These are phyloP conservation scores for Termitomyces sp. DNA, from an alignment of 1,284 basidiomycete species.

Conservation along the genomic window DNA sequence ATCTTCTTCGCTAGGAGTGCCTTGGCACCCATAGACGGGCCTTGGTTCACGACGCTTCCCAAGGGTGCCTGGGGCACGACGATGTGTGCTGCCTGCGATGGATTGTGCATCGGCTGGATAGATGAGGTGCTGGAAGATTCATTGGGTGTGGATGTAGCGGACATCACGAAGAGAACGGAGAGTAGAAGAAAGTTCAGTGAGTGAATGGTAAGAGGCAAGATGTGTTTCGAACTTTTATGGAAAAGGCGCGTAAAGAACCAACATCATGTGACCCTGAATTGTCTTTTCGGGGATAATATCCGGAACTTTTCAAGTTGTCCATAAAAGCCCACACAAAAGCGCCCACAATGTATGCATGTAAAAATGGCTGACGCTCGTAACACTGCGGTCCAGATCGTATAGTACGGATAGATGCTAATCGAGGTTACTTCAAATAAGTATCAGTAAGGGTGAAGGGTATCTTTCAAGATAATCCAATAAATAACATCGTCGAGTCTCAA, in stretches of 20 bases:
- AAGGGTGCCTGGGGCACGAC: slow-evolving; percentile 76
- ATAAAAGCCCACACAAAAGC: not conserved
- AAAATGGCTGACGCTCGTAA: not conserved
- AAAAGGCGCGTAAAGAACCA: slow-evolving; percentile 10
- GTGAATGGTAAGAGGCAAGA: not conserved
- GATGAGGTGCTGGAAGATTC: slow-evolving; percentile 54
- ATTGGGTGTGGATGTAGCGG: slow-evolving; percentile 47
- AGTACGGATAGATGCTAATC: not conserved
- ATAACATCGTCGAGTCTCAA: not conserved
- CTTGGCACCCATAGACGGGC: slow-evolving; percentile 79
- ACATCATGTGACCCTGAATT: slow-evolving; percentile 18
- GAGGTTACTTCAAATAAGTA: not conserved
- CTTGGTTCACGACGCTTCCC: slow-evolving; percentile 56
- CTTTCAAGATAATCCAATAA: not conserved
- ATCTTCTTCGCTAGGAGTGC: slow-evolving; percentile 86
- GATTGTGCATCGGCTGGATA: slow-evolving; percentile 82
- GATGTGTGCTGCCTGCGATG: slow-evolving; percentile 72
- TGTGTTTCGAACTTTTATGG: slow-evolving; percentile 1
- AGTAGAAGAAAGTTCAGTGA: not conserved
- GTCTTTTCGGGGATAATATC: not conserved
- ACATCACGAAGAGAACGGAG: slow-evolving; percentile 39
- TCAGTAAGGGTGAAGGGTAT: not conserved
- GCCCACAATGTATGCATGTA: not conserved
- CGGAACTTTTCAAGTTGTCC: not conserved
- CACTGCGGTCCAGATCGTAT: not conserved